Evolutionary conservation across 2,329 filamentous ascomycete genomes (phyloP).

Genomic region (Acrocalymma vagum): DNA sequence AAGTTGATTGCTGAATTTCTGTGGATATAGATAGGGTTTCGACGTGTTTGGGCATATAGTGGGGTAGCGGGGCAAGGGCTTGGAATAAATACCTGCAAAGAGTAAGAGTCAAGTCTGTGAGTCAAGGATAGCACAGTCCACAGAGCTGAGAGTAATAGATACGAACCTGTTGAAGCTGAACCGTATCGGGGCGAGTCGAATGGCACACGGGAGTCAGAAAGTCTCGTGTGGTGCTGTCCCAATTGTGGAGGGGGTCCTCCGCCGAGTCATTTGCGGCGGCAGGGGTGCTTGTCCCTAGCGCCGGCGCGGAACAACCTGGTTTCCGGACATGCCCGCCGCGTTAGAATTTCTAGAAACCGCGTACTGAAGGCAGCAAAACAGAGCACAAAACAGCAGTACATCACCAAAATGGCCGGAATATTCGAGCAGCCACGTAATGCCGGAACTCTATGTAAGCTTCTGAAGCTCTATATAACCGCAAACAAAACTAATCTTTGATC

Average conservation of each 20-base stretch:
- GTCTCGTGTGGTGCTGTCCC: slow-evolving; percentile 30
- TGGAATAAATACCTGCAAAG: slow-evolving; percentile 27
- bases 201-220: slow-evolving; percentile 23
- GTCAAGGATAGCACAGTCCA: too few species aligned
- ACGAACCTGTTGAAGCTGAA: slow-evolving; percentile 9
- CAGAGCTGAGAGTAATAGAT: slow-evolving; percentile 6
- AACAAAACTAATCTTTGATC: slow-evolving; percentile 32
- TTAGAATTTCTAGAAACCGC: slow-evolving; percentile 37
- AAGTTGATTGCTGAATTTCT: not conserved
- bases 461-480: slow-evolving; percentile 1
- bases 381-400: slow-evolving; percentile 36
- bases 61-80: slow-evolving; percentile 42
- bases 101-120: slow-evolving; percentile 28
- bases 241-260: slow-evolving; percentile 33
- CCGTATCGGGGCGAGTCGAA: slow-evolving; percentile 13
- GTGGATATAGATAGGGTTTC: too few species aligned
- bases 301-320: slow-evolving; percentile 26
- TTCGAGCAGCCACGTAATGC: slow-evolving; percentile 93
- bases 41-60: slow-evolving; percentile 23
- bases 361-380: slow-evolving; percentile 39
- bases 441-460: slow-evolving; percentile 81
- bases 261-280: slow-evolving; percentile 31
- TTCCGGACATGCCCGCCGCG: slow-evolving; percentile 32
- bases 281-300: slow-evolving; percentile 29
- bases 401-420: slow-evolving; percentile 81